These are phyloP conservation scores for Cryphonectria japonica DNA, from an alignment of 2,329 filamentous ascomycete species.

Conservation along the genomic window DNA sequence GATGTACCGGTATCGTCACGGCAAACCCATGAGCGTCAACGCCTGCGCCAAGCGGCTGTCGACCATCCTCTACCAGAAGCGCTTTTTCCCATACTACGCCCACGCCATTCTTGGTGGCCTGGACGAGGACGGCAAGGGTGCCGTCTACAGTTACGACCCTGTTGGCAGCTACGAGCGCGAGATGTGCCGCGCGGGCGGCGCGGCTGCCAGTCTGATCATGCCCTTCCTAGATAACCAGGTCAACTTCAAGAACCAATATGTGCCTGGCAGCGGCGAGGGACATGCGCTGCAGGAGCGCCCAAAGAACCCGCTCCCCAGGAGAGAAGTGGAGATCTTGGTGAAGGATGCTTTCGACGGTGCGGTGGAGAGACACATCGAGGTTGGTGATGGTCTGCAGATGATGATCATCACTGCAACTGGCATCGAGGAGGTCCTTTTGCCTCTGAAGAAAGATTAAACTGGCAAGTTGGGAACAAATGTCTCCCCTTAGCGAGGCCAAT, in stretches of 20 bases:
- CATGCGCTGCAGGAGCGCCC: slow-evolving; percentile 77
- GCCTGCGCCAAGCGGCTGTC: slow-evolving; percentile 94
- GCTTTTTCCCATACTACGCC: slow-evolving; percentile 99
- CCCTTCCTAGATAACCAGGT: slow-evolving; percentile 99
- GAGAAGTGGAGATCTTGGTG: slow-evolving; percentile 82
- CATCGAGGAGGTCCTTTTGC: slow-evolving; percentile 81
- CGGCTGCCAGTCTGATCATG: slow-evolving; percentile 94
- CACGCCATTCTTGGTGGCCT: slow-evolving; percentile 91
- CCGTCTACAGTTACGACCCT: slow-evolving; percentile 96
- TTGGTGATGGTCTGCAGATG: slow-evolving; percentile 95
- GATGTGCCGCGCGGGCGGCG: slow-evolving; percentile 91
- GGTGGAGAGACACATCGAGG: slow-evolving; percentile 98
- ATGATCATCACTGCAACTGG: slow-evolving; percentile 87
- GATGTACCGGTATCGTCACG: slow-evolving; percentile 98
- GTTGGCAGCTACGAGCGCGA: slow-evolving; percentile 98
- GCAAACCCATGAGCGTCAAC: slow-evolving; percentile 92
- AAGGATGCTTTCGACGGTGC: slow-evolving; percentile 98
- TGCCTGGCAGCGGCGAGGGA: slow-evolving; percentile 82
- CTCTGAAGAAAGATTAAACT: slow-evolving; percentile 87
- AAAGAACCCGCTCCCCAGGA: slow-evolving; percentile 69
- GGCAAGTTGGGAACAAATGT: not conserved
- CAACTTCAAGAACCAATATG: slow-evolving; percentile 99
- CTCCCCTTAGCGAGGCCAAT: not conserved
- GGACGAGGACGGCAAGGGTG: slow-evolving; percentile 92
- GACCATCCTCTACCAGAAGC: slow-evolving; percentile 95